Evolutionary conservation across 75 land plant species (phyloP).

Genomic region (Selaginella tamariscina): DNA sequence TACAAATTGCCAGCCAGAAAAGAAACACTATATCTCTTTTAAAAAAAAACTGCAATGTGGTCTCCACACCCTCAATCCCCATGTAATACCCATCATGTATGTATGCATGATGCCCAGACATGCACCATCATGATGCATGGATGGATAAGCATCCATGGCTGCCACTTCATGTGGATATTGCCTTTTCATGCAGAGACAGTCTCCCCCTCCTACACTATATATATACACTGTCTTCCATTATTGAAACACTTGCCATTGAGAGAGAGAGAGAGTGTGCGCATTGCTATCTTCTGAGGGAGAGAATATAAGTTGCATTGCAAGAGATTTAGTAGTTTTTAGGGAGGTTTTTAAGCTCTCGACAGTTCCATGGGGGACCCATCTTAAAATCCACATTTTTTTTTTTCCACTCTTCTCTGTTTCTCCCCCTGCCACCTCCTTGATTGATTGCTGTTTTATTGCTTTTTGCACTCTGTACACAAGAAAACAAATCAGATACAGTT

Average conservation of each 20-base stretch:
- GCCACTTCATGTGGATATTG: background rate
- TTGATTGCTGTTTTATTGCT: conserved; percentile 1
- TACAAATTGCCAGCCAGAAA: too few species aligned
- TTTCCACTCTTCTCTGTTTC: background rate
- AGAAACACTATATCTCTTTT: too few species aligned
- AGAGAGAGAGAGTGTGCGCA: background rate
- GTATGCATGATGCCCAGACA: too few species aligned
- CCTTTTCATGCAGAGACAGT: too few species aligned
- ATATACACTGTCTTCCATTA: background rate
- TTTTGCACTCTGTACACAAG: background rate
- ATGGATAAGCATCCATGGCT: too few species aligned
- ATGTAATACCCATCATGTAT: too few species aligned
- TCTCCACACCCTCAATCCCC: too few species aligned
- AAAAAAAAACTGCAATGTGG: too few species aligned
- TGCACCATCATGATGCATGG: background rate
- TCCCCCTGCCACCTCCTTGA: background rate
- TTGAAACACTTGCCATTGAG: background rate
- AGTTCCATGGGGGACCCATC: too few species aligned
- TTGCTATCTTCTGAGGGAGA: background rate
- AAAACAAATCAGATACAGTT: background rate
- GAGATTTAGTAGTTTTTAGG: background rate
- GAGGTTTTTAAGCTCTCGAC: too few species aligned
- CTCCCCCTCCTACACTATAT: background rate
- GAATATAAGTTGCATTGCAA: background rate
- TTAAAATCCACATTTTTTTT: background rate